Evolutionary conservation across 768 basidiomycete species (phyloP).

Genomic region (Suillus ampliporus): DNA sequence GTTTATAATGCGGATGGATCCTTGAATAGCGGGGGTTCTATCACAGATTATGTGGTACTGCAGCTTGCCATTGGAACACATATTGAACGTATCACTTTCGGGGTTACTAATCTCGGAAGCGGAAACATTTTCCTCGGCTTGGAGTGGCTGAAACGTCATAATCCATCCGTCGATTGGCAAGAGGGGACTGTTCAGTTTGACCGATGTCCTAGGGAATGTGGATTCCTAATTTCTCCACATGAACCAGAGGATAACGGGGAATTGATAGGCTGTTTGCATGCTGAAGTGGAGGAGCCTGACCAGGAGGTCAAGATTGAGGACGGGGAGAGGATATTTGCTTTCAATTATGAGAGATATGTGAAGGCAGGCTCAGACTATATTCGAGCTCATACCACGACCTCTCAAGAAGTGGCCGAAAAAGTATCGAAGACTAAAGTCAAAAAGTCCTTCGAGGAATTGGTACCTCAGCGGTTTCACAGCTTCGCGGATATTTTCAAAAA

Average conservation of each 20-base stretch:
- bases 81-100: no score
- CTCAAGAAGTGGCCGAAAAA: conserved; percentile 11
- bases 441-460: neutral
- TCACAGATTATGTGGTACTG: no score
- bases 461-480: conserved; percentile 12
- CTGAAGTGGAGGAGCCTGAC: neutral
- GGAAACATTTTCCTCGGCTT: no score
- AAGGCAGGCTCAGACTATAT: neutral
- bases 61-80: no score
- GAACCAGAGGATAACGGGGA: neutral
- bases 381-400: conserved; percentile 8
- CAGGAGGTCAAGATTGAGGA: conserved; percentile 4
- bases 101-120: no score
- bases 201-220: conserved; percentile 6
- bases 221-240: no score
- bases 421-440: neutral
- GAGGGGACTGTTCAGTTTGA: neutral
- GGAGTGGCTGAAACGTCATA: neutral
- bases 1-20: no score
- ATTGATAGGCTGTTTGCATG: no score
- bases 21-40: no score
- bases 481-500: neutral
- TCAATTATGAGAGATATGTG: conserved; percentile 2
- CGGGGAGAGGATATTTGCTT: conserved; percentile 12
- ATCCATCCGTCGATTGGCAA: conserved; percentile 9